A percentile compares a stretch with the other conserved stretches of the same genome.
Evolutionary conservation across 345 rosid genomes (phyloP).

Genomic region (Eucalyptus rudis): DNA sequence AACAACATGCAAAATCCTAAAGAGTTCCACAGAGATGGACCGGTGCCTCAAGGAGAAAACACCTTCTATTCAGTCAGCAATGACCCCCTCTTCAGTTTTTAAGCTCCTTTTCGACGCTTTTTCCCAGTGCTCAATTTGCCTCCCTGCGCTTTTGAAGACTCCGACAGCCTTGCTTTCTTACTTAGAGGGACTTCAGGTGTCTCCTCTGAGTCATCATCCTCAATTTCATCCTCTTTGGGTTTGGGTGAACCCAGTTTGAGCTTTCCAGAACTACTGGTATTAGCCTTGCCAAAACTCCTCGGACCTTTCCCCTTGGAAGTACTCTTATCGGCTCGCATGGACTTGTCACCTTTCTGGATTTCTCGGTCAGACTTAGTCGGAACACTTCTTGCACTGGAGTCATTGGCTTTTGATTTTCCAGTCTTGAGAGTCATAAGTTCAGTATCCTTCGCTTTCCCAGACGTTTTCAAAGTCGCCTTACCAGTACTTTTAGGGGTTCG

Average conservation of each 20-base stretch:
- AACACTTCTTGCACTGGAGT: background rate
- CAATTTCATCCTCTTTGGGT: constrained; percentile 26
- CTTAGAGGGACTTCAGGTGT: background rate
- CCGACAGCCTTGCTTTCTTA: constrained; percentile 17
- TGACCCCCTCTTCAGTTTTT: background rate
- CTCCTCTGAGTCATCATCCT: constrained; percentile 21
- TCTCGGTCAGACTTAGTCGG: background rate
- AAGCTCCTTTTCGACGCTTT: constrained; percentile 44
- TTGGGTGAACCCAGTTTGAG: constrained; percentile 16
- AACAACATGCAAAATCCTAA: background rate
- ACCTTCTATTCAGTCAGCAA: background rate
- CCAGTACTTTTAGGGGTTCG: constrained; percentile 19
- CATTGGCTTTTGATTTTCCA: constrained; percentile 22
- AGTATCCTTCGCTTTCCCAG: constrained; percentile 31
- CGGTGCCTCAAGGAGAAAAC: background rate
- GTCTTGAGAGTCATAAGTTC: constrained; percentile 13
- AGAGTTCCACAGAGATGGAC: background rate
- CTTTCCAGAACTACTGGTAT: constrained; percentile 1
- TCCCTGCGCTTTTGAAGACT: constrained; percentile 35
- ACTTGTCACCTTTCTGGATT: background rate
- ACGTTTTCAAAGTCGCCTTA: constrained; percentile 18
- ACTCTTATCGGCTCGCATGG: background rate
- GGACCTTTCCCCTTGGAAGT: background rate
- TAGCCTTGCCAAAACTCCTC: background rate
- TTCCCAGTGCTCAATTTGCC: constrained; percentile 40